Base-by-base conservation (phyloP, 495 filamentous ascomycete genomes). In the Terfezia boudieri region DNA sequence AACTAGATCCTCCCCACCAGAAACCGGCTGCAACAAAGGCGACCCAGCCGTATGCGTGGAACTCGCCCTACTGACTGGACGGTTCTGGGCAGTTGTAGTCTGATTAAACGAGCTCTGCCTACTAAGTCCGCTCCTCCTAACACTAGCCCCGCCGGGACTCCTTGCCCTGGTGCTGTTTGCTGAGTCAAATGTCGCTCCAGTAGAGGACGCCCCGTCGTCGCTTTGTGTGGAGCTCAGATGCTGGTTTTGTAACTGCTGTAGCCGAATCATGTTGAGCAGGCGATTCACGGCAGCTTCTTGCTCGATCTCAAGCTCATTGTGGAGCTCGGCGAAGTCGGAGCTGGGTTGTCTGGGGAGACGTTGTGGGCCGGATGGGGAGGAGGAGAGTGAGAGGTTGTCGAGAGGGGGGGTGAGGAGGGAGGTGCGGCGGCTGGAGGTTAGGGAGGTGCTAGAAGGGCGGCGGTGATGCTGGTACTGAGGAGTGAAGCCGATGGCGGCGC, bases 271-370 rank as follows among this genome's bases (percentile, higher is more conserved):
- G 53, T 78, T 77, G 16, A 98, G 73, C 0, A 98, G 77, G 36
- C 89, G 81, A 63, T 95, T 95, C 67, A 98, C 90, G 69, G 94
- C 89, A 10, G 80, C 86, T 67, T 98, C 90, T 67, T 94, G 88
- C 65, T 98, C 90, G 51, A 82, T 83, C 67, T 98, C 90, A 8
- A 95, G 72, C 64, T 94, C 85, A 61, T 98, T 89, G 64, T 95
- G 88, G 38, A 98, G 72, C 67, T 95, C 89, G n/a, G 89, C 89
- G 49, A 95, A 67, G 55, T 84, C 93, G 1, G 86, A 86, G 37
- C 43, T 62, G 26, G 57, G 58, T n/a, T 58, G 56, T 9, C 58
- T 58, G 17, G 62, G 62, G 17, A 71, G 71, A 50, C 62, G 62
- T 22, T 64, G 61, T 8, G 62, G 62, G n/a, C n/a, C 23, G 26